These are phyloP conservation scores for Chimonanthus praecox DNA, from an alignment of 164 flowering plant species.

Conservation along the genomic window DNA sequence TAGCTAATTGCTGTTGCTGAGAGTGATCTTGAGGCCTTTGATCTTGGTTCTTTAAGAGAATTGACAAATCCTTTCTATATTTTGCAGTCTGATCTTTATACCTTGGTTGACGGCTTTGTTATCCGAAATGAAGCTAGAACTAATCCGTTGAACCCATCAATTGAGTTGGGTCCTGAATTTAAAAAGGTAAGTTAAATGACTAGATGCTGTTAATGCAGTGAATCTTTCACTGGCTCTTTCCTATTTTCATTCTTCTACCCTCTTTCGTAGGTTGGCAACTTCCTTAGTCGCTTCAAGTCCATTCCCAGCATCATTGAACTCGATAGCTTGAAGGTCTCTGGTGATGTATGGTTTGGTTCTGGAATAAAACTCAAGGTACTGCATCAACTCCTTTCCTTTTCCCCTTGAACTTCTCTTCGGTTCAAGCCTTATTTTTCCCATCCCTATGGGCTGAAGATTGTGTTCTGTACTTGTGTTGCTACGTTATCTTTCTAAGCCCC, in stretches of 20 bases:
- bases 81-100: conserved; percentile 94
- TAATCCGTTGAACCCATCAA: conserved; percentile 74
- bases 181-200: conserved; percentile 53
- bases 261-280: conserved; percentile 56
- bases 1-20: not conserved
- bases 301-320: conserved; percentile 93
- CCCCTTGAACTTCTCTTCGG: no score
- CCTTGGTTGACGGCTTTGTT: conserved; percentile 64
- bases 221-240: not conserved
- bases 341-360: conserved; percentile 97
- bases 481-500: no score
- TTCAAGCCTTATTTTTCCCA: no score
- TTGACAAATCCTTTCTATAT: conserved; percentile 8
- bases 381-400: not conserved
- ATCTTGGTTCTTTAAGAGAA: conserved; percentile 1
- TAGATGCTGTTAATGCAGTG: not conserved
- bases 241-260: not conserved
- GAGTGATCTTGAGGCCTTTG: not conserved
- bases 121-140: conserved; percentile 59
- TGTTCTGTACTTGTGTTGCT: no score
- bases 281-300: conserved; percentile 79
- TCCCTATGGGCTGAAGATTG: no score
- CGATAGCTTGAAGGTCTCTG: conserved; percentile 83
- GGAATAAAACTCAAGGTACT: conserved; percentile 72
- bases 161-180: conserved; percentile 94